Evolutionary conservation across 2,329 filamentous ascomycete genomes (phyloP), one percentile per base, ranked within the genome.

Genomic region (Verticillium isaacii): DNA sequence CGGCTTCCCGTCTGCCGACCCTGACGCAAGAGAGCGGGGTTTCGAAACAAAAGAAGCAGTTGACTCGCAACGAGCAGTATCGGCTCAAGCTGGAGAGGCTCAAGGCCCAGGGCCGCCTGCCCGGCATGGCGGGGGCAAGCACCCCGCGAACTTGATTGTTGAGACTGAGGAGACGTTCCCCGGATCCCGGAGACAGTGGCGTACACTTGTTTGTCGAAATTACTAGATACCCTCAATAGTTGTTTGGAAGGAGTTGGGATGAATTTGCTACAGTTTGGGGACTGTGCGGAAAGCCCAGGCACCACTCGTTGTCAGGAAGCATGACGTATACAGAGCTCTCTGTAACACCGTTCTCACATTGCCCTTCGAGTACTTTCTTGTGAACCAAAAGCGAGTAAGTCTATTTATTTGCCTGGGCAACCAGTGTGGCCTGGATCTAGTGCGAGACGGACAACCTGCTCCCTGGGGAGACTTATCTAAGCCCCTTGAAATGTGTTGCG

Each of bases 21-120:
- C 60, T 61, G 37, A 63, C 61, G 3, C 59, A 60, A 23, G 61
- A 25, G 6, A 59, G 56, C 58, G 61, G 64, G 17, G 56, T 63
- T 25, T 63, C 61, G 60, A 66, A 66, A 39, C 37, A 55, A 19
- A 65, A 55, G 36, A 60, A 59, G 55, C 55, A 50, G 29, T 52
- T 57, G 39, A 57, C 56, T 6, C 50, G 34, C 14, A 32, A 32
- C 3, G 60, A 59, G 7, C 37, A 57, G 32, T 54, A 59, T 32
- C 61, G 32, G 39, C 55, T 19, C 23, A 58, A 60, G 23, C 32
- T 65, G 14, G 41, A 54, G 58, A 62, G 57, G 36, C 56, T 63
- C 41, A 45, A 50, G 12, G 54, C 36, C 54, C 59, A 64, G 34
- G 63, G 63, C 11, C 61, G 61, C 15, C 57, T 64, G 36, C 45